Evolutionary conservation across 2,329 filamentous ascomycete genomes (phyloP).

Genomic region (Dothistroma pini): DNA sequence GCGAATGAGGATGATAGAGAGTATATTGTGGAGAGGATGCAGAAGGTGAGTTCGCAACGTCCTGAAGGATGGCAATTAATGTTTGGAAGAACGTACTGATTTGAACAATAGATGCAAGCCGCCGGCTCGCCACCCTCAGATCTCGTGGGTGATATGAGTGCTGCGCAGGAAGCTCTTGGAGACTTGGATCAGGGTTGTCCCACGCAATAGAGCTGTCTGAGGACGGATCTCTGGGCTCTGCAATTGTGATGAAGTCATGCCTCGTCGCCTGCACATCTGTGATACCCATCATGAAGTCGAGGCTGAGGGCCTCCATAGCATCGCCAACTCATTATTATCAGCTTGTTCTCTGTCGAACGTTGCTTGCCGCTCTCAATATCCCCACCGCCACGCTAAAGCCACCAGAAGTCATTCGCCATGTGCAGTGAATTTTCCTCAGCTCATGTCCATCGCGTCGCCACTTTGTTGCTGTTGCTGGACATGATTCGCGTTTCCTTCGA

Average conservation of each 20-base stretch:
- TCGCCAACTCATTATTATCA: neutral
- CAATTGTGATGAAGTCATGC: neutral
- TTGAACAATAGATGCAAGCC: conserved; percentile 80
- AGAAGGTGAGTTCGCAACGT: conserved; percentile 71
- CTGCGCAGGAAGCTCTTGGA: conserved; percentile 65
- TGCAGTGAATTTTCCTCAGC: conserved; percentile 9
- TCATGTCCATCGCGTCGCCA: conserved; percentile 34
- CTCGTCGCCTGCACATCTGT: conserved; percentile 22
- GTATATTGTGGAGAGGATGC: conserved; percentile 96
- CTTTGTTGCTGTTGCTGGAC: conserved; percentile 18
- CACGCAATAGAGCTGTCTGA: conserved; percentile 48
- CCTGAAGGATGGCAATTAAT: no score
- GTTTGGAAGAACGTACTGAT: conserved; percentile 7
- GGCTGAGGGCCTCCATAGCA: neutral
- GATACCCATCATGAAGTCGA: conserved; percentile 24
- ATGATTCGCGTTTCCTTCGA: neutral
- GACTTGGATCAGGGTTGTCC: conserved; percentile 59
- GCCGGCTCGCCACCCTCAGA: conserved; percentile 87
- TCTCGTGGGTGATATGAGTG: conserved; percentile 83
- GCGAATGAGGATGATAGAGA: conserved; percentile 76
- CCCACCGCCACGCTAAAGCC: conserved; percentile 30
- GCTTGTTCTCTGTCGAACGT: conserved; percentile 5
- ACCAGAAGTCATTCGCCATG: conserved; percentile 1
- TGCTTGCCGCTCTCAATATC: conserved; percentile 6
- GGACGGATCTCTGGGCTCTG: neutral